Conservation (phyloP, 169 alveolate genomes). For the Cryptosporidium meleagridis region DNA sequence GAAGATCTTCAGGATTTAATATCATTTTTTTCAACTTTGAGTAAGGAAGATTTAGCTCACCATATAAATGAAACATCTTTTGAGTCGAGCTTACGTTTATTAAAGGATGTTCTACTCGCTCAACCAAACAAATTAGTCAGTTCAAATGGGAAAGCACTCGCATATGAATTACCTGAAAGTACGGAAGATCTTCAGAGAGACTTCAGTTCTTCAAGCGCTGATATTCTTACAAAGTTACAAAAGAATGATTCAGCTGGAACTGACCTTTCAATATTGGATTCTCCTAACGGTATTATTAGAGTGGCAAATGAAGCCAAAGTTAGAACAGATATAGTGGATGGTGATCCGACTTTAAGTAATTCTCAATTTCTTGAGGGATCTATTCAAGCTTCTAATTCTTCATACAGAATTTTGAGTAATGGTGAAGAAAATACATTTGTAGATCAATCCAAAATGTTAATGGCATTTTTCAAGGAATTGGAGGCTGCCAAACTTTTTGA, state of each 20-base stretch:
- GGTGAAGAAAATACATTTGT: neutral
- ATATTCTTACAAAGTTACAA: neutral
- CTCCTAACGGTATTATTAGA: neutral
- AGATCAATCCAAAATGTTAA: conserved; percentile 20
- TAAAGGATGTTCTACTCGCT: conserved; percentile 37
- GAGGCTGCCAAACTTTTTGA: conserved; percentile 72
- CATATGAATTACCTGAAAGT: neutral
- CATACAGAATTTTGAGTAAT: neutral
- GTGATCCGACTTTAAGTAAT: neutral
- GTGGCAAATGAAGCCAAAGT: neutral
- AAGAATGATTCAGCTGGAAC: neutral
- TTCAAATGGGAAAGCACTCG: neutral
- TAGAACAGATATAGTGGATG: neutral
- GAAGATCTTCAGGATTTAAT: conserved; percentile 63
- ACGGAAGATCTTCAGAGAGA: neutral
- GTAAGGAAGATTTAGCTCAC: conserved; percentile 10
- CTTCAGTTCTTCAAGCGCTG: neutral
- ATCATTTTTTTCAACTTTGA: conserved; percentile 45
- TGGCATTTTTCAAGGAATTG: conserved; percentile 59
- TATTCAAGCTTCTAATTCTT: neutral
- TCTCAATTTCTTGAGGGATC: neutral
- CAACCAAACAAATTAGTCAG: conserved; percentile 8
- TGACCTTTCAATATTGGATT: neutral
- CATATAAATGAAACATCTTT: conserved; percentile 48
- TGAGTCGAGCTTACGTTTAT: conserved; percentile 38